Conservation (phyloP, 2,329 filamentous ascomycete species). For the Penicillium sp. region DNA sequence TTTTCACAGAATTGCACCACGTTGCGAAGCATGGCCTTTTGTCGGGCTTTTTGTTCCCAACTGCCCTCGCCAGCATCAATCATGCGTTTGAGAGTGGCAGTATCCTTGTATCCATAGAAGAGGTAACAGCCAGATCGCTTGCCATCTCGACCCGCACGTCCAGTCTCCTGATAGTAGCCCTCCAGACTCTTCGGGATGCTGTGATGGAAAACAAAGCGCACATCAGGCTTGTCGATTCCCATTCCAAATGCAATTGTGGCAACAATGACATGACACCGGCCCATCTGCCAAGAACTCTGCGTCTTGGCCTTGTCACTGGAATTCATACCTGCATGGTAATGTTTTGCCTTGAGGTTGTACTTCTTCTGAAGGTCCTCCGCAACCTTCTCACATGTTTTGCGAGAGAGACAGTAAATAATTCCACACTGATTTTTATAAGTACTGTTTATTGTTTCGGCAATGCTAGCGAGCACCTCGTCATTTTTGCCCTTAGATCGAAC, state of each 20-base stretch:
- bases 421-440: slow-evolving; percentile 73
- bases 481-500: slow-evolving; percentile 69
- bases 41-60: slow-evolving; percentile 75
- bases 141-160: slow-evolving; percentile 88
- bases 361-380: slow-evolving; percentile 64
- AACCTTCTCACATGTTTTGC: slow-evolving; percentile 77
- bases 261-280: slow-evolving; percentile 81
- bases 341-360: slow-evolving; percentile 67
- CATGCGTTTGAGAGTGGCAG: slow-evolving; percentile 70
- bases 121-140: slow-evolving; percentile 84
- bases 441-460: slow-evolving; percentile 61
- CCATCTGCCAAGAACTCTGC: slow-evolving; percentile 79
- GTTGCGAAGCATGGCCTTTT: slow-evolving; percentile 78
- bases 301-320: slow-evolving; percentile 65
- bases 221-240: slow-evolving; percentile 98
- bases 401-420: slow-evolving; percentile 89
- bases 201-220: slow-evolving; percentile 94
- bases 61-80: slow-evolving; percentile 78
- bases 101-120: slow-evolving; percentile 80
- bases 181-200: slow-evolving; percentile 91
- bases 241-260: slow-evolving; percentile 98
- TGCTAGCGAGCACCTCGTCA: slow-evolving; percentile 52
- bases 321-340: slow-evolving; percentile 82
- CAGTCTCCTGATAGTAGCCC: slow-evolving; percentile 98
- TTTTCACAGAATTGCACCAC: slow-evolving; percentile 91